These are phyloP conservation scores for Neoboletus magnificus DNA, from an alignment of 768 basidiomycete species.

Conservation along the genomic window DNA sequence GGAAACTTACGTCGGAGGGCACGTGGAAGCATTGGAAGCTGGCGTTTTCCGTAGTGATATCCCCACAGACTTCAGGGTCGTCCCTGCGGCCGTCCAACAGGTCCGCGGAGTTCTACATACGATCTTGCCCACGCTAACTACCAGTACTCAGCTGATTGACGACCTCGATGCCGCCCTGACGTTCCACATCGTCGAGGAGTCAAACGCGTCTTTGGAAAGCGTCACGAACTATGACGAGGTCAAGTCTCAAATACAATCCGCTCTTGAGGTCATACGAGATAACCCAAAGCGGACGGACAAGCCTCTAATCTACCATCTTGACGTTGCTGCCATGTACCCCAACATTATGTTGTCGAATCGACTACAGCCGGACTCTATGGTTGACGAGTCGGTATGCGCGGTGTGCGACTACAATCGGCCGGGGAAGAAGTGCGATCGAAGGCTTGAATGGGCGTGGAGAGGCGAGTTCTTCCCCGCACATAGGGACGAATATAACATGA, in stretches of 20 bases:
- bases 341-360: slow-evolving; percentile 99
- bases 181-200: slow-evolving; percentile 88
- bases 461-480: slow-evolving; percentile 98
- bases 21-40: slow-evolving; percentile 97
- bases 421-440: slow-evolving; percentile 89
- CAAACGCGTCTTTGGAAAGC: slow-evolving; percentile 67
- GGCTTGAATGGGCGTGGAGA: slow-evolving; percentile 97
- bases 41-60: slow-evolving; percentile 98
- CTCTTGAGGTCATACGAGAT: slow-evolving; percentile 88
- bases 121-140: neutral
- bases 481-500: slow-evolving; percentile 98
- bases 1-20: slow-evolving; percentile 98
- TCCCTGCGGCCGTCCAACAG: slow-evolving; percentile 80
- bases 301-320: slow-evolving; percentile 96
- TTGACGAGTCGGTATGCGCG: slow-evolving; percentile 94
- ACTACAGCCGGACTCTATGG: slow-evolving; percentile 95
- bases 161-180: slow-evolving; percentile 89
- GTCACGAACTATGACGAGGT: slow-evolving; percentile 97
- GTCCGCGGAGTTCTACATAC: slow-evolving; percentile 37
- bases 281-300: slow-evolving; percentile 85
- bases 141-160: slow-evolving; percentile 70
- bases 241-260: slow-evolving; percentile 69
- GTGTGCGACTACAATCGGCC: slow-evolving; percentile 98
- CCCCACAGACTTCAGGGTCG: slow-evolving; percentile 90
- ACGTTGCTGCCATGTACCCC: slow-evolving; percentile 99